Evolutionary conservation across 495 filamentous ascomycete genomes (phyloP).

Genomic region (Astrothelium subdiscretum): DNA sequence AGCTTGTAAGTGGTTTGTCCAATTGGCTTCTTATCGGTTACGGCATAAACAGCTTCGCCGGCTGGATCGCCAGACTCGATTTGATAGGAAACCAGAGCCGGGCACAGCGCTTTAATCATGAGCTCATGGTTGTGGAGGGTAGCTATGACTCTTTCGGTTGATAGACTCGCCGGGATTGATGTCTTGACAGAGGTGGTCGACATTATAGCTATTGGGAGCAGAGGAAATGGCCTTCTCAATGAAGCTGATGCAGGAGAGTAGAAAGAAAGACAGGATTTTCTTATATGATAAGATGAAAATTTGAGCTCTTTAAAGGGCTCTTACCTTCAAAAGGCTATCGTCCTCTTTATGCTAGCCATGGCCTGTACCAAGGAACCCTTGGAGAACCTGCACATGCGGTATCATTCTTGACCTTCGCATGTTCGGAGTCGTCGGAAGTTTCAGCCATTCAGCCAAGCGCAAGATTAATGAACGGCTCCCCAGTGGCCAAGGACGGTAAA

Average conservation of each 20-base stretch:
- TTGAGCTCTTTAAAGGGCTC: background rate
- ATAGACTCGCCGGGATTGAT: constrained; percentile 12
- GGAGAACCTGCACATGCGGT: background rate
- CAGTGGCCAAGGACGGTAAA: background rate
- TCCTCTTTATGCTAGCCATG: background rate
- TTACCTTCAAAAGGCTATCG: background rate
- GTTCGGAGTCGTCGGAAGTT: background rate
- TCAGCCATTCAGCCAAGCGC: background rate
- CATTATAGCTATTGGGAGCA: constrained; percentile 6
- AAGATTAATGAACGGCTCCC: background rate
- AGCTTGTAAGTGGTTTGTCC: constrained; percentile 22
- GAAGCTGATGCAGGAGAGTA: background rate
- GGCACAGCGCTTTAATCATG: constrained; percentile 21
- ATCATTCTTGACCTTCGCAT: background rate
- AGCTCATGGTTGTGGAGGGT: constrained; percentile 23
- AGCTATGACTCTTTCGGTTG: constrained; percentile 6
- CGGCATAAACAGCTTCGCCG: constrained; percentile 13
- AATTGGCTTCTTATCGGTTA: constrained; percentile 23
- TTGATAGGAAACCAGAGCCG: constrained; percentile 13
- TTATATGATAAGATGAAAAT: background rate
- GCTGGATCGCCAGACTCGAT: constrained; percentile 16
- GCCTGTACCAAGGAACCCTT: background rate
- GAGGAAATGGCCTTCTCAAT: background rate
- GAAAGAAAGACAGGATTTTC: background rate
- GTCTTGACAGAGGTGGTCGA: constrained; percentile 21